Percentiles rank a stretch among this genome's conserved stretches.
Conservation (phyloP, 257 asterid genomes). For the Cordia subcordata region DNA sequence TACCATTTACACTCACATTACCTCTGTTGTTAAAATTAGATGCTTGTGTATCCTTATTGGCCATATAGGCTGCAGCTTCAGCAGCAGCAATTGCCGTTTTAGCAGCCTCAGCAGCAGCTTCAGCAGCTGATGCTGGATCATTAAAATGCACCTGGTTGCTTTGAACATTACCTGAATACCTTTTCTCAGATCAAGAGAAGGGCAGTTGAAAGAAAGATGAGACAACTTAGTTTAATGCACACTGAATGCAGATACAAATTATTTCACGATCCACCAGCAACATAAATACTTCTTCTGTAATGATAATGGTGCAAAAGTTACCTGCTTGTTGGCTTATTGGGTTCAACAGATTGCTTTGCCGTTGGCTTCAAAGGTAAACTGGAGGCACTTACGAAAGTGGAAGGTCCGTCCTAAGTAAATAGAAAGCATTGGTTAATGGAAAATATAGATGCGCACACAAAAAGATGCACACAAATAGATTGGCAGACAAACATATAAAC, state of each 20-base stretch:
- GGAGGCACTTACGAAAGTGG: constrained; percentile 60
- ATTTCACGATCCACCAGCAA: not conserved
- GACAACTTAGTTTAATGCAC: not conserved
- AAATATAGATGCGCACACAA: not conserved
- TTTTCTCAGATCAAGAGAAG: not conserved
- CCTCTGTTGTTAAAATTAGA: constrained; percentile 19
- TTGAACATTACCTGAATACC: constrained; percentile 33
- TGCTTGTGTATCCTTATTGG: constrained; percentile 38
- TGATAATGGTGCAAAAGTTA: constrained; percentile 17
- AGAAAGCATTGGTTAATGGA: not conserved
- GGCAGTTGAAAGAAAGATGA: not conserved
- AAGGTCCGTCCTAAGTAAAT: constrained; percentile 67
- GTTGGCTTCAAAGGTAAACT: constrained; percentile 61
- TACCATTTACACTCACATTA: constrained; percentile 7
- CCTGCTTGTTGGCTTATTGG: constrained; percentile 42
- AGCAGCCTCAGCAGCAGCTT: constrained; percentile 71
- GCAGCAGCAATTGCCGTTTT: constrained; percentile 84
- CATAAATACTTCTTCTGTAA: too few relatives aligned
- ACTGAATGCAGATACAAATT: not conserved
- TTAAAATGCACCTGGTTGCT: constrained; percentile 31
- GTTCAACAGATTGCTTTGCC: constrained; percentile 35
- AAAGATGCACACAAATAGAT: not conserved
- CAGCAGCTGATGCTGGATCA: constrained; percentile 79
- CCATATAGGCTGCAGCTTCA: constrained; percentile 75
- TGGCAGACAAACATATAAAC: not conserved